phyloP scores from a whole-genome alignment of 306 rosid genomes.

The Sindora glabra region DNA sequence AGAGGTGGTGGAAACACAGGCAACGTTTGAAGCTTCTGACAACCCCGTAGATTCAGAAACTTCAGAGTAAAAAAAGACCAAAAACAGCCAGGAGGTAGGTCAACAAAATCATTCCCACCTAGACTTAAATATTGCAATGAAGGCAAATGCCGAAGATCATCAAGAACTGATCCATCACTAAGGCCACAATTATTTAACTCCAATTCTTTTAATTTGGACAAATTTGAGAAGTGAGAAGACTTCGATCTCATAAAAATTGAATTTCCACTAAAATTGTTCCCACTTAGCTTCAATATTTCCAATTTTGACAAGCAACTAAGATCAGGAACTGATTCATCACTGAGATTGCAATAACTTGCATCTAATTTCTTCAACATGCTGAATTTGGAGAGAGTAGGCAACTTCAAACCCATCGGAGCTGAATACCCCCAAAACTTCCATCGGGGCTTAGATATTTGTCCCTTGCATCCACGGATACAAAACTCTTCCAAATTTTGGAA shows the following conservation, averaged over 20 bases:
- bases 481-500: too few species aligned
- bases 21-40: neutral
- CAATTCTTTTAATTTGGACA: neutral
- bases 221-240: neutral
- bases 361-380: neutral
- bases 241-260: neutral
- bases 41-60: neutral
- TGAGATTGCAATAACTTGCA: neutral
- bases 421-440: neutral
- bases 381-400: neutral
- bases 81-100: neutral
- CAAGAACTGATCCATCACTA: neutral
- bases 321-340: neutral
- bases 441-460: neutral
- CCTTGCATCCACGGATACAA: neutral
- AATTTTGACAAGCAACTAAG: too few species aligned
- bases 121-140: neutral
- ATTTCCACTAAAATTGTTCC: neutral
- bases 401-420: neutral
- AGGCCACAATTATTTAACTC: neutral
- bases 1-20: neutral
- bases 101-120: neutral
- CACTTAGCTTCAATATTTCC: neutral
- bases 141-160: neutral
- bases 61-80: neutral